Evolutionary conservation across 2,329 filamentous ascomycete species (phyloP).

Genomic region (Neoarthrinium moseri): DNA sequence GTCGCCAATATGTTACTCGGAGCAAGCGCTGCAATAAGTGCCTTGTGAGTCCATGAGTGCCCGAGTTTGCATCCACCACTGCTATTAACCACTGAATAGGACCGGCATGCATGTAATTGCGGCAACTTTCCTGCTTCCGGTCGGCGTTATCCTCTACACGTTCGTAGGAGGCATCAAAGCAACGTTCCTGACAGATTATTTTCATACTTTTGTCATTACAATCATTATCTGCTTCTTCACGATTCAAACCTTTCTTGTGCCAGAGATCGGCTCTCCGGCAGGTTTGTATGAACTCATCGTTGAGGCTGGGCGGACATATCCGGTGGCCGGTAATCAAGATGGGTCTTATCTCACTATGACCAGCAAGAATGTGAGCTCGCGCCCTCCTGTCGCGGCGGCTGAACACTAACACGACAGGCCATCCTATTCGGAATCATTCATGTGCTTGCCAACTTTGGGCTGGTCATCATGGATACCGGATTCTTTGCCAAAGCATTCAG

Average conservation of each 20-base stretch:
- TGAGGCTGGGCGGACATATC: constrained; percentile 64
- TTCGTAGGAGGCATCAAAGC: constrained; percentile 61
- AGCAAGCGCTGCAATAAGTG: constrained; percentile 38
- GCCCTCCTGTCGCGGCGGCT: constrained; percentile 53
- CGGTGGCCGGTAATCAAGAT: constrained; percentile 72
- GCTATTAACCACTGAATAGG: constrained; percentile 20
- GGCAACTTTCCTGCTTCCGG: constrained; percentile 42
- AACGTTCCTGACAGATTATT: constrained; percentile 78
- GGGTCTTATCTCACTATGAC: constrained; percentile 88
- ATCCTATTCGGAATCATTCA: constrained; percentile 1
- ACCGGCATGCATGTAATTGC: constrained; percentile 51
- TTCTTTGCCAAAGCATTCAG: constrained; percentile 94
- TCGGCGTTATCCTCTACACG: constrained; percentile 20
- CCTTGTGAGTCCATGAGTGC: constrained; percentile 23
- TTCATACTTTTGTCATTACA: constrained; percentile 77
- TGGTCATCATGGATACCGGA: constrained; percentile 57
- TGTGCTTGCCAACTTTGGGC: constrained; percentile 74
- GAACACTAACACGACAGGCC: constrained; percentile 73
- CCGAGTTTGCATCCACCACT: neutral
- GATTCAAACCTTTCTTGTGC: constrained; percentile 75
- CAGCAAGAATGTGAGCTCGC: constrained; percentile 51
- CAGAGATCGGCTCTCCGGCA: constrained; percentile 68
- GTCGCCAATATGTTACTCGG: constrained; percentile 52
- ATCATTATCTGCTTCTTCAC: constrained; percentile 83
- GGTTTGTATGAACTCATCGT: constrained; percentile 75